Evolutionary conservation across 177 flowering plant genomes (phyloP), one percentile per base, ranked within the genome.

Genomic region (Viscum album): DNA sequence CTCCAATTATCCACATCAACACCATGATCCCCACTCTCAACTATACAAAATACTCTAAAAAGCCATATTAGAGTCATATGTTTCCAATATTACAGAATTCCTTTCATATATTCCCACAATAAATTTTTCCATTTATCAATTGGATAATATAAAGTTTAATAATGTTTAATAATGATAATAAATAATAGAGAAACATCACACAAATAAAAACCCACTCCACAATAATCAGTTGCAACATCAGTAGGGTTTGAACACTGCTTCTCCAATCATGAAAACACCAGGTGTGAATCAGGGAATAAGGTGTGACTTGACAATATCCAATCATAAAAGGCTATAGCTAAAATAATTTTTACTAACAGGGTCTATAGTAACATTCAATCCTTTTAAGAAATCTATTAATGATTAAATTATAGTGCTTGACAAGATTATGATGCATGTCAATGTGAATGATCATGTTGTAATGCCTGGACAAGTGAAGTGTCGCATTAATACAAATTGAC

Each of bases 251-350:
- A n/a, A n/a, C n/a, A n/a, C n/a, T n/a, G n/a, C n/a, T n/a, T n/a
- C n/a, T n/a, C n/a, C n/a, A n/a, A n/a, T n/a, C n/a, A n/a, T n/a
- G n/a, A n/a, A n/a, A n/a, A n/a, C n/a, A n/a, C n/a, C n/a, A n/a
- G n/a, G 37, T 86, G 96, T 29, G 97, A 93, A 71, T 90, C 98
- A 75, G 98, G 98, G 71, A 84, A 72, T 66, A 93, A 87, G 77
- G 98, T 93, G 34, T 96, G 88, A 28, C 92, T 83, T 85, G 96
- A 82, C 26, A 90, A 89, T 73, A 93, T 93, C 68, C 94, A 88
- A 75, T 97, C 98, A 28, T 82, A 97, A 28, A 93, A 89, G 97
- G 96, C 96, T 73, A 95, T 94, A 66, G 95, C 98, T 70, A 97
- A 94, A 59, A 91, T 94, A 28, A 88, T 94, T 43, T 90, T 97